phyloP scores from a whole-genome alignment of 83 land plant genomes.

The Picea engelmannii region DNA sequence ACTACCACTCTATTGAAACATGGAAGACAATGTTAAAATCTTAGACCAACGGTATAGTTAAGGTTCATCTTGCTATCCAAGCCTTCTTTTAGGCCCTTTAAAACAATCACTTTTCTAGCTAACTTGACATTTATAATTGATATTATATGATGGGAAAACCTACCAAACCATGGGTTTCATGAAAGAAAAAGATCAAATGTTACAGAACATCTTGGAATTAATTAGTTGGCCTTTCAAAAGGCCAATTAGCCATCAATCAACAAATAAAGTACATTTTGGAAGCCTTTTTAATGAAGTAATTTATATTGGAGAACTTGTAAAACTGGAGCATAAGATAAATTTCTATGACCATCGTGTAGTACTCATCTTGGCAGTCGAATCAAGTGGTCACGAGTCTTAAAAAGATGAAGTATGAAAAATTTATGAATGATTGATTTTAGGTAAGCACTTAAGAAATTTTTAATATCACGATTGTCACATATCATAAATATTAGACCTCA shows the following conservation, averaged over 20 bases:
- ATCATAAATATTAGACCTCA: too few relatives aligned
- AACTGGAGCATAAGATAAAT: too few relatives aligned
- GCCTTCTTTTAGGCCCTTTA: not conserved
- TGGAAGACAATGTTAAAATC: not conserved
- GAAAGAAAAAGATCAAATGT: not conserved
- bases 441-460: too few relatives aligned
- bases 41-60: not conserved
- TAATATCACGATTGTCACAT: too few relatives aligned
- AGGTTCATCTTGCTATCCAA: not conserved
- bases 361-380: too few relatives aligned
- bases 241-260: constrained; percentile 3
- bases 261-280: not conserved
- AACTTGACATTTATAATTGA: not conserved
- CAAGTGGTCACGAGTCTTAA: too few relatives aligned
- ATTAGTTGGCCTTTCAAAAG: too few relatives aligned
- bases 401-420: too few relatives aligned
- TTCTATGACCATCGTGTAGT: too few relatives aligned
- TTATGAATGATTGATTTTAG: too few relatives aligned
- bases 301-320: too few relatives aligned
- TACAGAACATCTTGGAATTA: not conserved
- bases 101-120: not conserved
- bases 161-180: not conserved
- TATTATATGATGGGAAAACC: not conserved
- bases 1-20: not conserved
- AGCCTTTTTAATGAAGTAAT: not conserved